Base-by-base conservation (phyloP, 331 rosid species). In the Erythrophleum ivorense region DNA sequence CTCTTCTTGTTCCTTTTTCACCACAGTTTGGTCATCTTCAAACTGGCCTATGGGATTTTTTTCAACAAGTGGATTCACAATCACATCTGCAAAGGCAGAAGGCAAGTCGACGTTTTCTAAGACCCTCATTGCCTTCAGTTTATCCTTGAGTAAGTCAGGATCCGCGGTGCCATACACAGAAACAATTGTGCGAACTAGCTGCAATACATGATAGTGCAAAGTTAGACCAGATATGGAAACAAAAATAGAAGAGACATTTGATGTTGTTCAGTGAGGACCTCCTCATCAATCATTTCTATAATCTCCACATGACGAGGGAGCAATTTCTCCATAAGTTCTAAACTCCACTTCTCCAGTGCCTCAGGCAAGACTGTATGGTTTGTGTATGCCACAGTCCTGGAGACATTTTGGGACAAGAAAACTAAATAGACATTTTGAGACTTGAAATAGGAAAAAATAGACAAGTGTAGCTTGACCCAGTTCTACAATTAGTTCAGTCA, bases 231-330 rank as follows among this genome's bases (percentile, higher is more conserved):
- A n/a, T 78, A 52, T 43, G 36, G 48, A 81, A n/a, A 72, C 45
- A 21, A 65, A 54, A 50, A 86, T 86, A n/a, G n/a, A n/a, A n/a
- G n/a, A n/a, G n/a, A n/a, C n/a, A n/a, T n/a, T n/a, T n/a, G n/a
- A n/a, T n/a, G n/a, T n/a, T n/a, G n/a, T n/a, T n/a, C n/a, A n/a
- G n/a, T n/a, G n/a, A n/a, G n/a, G n/a, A 94, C 98, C 97, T 94
- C 97, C 87, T 92, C 97, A 77, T 94, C 98, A 73, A 94, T 92
- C 90, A 85, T 65, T 83, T 90, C 88, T 77, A 92, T 88, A 59
- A 94, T 94, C 91, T 94, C 97, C 67, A 92, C 90, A 83, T 94
- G 98, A 63, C 97, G 94, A 70, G 98, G 98, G 84, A 94, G 98
- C 69, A 94, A 82, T 82, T 86, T 86, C 88, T 91, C 87, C 97